Base-by-base conservation (phyloP, 441 rosid genomes). In the Aleurites moluccanus region DNA sequence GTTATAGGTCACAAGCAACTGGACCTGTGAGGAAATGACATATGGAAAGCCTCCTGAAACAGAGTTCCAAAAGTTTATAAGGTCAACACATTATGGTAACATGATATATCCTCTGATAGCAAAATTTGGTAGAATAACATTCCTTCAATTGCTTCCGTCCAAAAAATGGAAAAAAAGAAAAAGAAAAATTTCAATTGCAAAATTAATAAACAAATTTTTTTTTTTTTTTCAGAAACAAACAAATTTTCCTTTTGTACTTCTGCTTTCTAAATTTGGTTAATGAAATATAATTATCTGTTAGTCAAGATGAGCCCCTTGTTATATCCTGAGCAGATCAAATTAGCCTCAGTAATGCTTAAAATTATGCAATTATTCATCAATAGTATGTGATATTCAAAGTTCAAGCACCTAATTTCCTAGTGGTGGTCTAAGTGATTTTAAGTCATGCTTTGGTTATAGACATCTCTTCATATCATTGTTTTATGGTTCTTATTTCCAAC, bases 1-100 rank as follows among this genome's bases (percentile, higher is more conserved):
- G 14, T 79, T 79, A 44, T 77, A 90, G 94, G 92, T 92, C 45
- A 50, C 89, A 81, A 78, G 81, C 69, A 52, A 82, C 49, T 97
- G 90, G 80, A 63, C 63, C 30, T 78, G 84, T 13, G 97, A 91
- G 64, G 80, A 83, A 79, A 85, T 86, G 88, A 30, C 85, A 56
- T 91, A 91, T 40, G 75, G 73, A 64, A 84, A 79, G 70, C 88
- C 84, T 76, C 94, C 98, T 33, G 88, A 94, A 76, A 90, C 97
- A 25, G 90, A 87, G 56, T 92, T 94, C 74, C 97, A 94, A 86
- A 87, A 82, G 80, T 92, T 80, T 81, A 88, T 94, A 53, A 85
- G 97, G 83, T 86, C 97, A 62, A 81, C 80, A 38, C 77, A 88
- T 85, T 63, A 81, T n/a, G 92, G 98, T 89, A 87, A 77, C 27